Evolutionary conservation across 2,329 filamentous ascomycete species (phyloP).

Genomic region (Xylariaceae sp.): DNA sequence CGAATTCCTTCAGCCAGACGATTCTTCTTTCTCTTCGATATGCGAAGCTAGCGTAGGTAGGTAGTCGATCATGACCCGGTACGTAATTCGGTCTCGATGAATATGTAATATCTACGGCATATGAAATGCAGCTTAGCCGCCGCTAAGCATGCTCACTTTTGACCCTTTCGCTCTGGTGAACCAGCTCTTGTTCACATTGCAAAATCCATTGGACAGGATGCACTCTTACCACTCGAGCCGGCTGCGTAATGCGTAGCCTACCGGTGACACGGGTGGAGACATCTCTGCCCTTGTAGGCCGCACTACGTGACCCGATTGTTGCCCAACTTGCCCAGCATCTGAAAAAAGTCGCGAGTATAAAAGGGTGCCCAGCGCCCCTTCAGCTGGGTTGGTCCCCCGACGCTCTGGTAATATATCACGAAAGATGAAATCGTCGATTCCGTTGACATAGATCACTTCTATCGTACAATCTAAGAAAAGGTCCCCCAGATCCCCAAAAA

Average conservation of each 20-base stretch:
- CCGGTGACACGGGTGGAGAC: conserved; percentile 4
- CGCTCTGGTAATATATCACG: background rate
- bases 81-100: background rate
- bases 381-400: background rate
- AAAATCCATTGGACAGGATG: conserved; percentile 7
- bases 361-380: conserved; percentile 6
- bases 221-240: background rate
- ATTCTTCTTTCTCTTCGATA: background rate
- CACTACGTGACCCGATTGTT: conserved; percentile 21
- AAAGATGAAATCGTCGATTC: conserved; percentile 9
- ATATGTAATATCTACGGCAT: background rate
- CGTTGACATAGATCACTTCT: conserved; percentile 15
- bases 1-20: background rate
- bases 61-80: background rate
- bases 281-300: conserved; percentile 2
- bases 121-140: background rate
- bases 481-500: conserved; percentile 13
- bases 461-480: conserved; percentile 18
- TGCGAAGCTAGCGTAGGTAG: background rate
- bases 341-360: conserved; percentile 17
- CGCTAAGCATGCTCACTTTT: background rate
- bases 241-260: background rate
- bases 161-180: background rate
- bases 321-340: conserved; percentile 18
- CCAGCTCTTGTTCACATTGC: background rate